Base-by-base conservation (phyloP, 306 rosid species). In the Carpinus fangiana region DNA sequence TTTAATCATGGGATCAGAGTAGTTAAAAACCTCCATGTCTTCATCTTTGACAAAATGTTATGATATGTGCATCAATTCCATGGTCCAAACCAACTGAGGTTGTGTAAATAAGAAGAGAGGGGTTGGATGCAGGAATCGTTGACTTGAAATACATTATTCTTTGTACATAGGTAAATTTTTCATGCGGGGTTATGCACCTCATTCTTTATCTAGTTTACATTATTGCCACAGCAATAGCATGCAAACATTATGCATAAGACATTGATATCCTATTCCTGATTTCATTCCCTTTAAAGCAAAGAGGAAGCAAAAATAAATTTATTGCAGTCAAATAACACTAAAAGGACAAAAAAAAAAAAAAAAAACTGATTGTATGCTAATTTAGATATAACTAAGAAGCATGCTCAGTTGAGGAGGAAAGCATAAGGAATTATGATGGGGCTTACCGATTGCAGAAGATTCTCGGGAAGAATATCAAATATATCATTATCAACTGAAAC, bases 381-480 rank as follows among this genome's bases (percentile, higher is more conserved):
- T 41, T 41, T 41, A 41, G 8, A 41, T 41, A 41, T 41, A 62
- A 62, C 43, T 28, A 28, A 31, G 68, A 14, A 62, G 43, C 68
- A 54, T 59, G 82, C 61, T 54, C 43, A 38, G 41, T 8, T 41
- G 53, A 48, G 52, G 67, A 51, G 2, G 12, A 23, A 21, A 21
- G 26, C 23, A 38, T 7, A 4, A 26, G 14, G 4, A 71, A 70
- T n/a, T 48, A 70, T 1, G 47, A 65, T 41, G 69, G 56, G 20
- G 65, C 93, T 73, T 92, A 92, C 98, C 86, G 91, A 94, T 74
- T 88, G 91, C 67, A 92, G 75, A 82, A 92, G 90, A 76, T 79
- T 82, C 75, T 75, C 73, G 2, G 92, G 83, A 68, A 94, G 97
- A 75, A 87, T 76, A 88, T 87, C 84, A 51, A 67, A 79, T 54